These are phyloP conservation scores for Salix udensis DNA, from an alignment of 345 rosid genomes.

Conservation along the genomic window DNA sequence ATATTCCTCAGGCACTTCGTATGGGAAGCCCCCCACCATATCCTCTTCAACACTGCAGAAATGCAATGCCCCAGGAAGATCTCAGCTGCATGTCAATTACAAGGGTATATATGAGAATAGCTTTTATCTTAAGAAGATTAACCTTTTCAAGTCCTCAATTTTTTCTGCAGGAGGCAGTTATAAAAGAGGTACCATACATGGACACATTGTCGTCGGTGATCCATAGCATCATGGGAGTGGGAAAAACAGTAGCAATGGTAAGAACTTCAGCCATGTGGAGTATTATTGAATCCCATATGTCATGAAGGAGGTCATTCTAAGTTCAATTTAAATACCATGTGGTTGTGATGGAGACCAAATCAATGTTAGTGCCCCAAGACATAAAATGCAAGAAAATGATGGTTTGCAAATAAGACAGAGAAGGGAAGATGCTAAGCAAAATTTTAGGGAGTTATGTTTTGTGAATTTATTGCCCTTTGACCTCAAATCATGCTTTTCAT, in stretches of 20 bases:
- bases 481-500: too few relatives aligned
- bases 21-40: constrained; percentile 93
- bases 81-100: constrained; percentile 99
- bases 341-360: constrained; percentile 3
- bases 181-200: background rate
- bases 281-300: background rate
- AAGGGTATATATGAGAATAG: constrained; percentile 66
- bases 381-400: background rate
- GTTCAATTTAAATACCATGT: background rate
- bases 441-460: background rate
- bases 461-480: background rate
- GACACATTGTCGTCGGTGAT: background rate
- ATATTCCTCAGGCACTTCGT: constrained; percentile 85
- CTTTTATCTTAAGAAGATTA: constrained; percentile 36
- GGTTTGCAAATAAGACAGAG: background rate
- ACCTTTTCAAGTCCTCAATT: constrained; percentile 24
- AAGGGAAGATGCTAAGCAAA: background rate
- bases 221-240: background rate
- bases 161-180: constrained; percentile 9
- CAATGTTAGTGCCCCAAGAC: background rate
- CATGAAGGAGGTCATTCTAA: background rate
- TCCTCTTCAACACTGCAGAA: constrained; percentile 99
- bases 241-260: background rate
- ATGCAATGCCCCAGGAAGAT: constrained; percentile 99
- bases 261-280: background rate